Conservation (phyloP, 2,329 filamentous ascomycete genomes). For the Xylaria sp. region DNA sequence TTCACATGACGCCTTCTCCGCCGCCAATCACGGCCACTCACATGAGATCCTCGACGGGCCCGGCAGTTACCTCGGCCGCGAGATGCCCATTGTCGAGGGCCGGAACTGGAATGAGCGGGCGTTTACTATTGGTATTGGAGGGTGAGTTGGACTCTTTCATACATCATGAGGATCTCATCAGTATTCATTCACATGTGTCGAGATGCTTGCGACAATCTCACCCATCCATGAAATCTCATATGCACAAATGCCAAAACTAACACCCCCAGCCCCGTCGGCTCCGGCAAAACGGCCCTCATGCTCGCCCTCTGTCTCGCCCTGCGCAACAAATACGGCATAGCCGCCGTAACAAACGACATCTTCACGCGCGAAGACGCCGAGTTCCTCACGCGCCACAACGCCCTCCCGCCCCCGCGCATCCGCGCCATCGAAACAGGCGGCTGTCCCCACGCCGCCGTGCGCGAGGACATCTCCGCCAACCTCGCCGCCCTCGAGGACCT, state of each 20-base stretch:
- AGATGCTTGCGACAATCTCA: neutral
- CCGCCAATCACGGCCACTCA: conserved; percentile 80
- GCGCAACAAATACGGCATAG: conserved; percentile 75
- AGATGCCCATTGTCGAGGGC: conserved; percentile 89
- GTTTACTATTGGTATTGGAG: conserved; percentile 96
- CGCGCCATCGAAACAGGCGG: conserved; percentile 96
- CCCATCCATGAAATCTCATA: neutral
- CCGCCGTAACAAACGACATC: conserved; percentile 97
- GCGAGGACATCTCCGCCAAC: conserved; percentile 93
- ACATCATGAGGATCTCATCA: too few relatives aligned
- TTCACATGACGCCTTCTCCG: conserved; percentile 47
- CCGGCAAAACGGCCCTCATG: conserved; percentile 96
- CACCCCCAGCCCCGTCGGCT: conserved; percentile 69
- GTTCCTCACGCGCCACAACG: conserved; percentile 83
- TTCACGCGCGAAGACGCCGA: conserved; percentile 98
- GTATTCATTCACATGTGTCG: neutral
- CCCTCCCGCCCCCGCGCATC: conserved; percentile 78
- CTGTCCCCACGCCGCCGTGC: conserved; percentile 92
- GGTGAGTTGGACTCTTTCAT: conserved; percentile 50
- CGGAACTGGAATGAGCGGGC: conserved; percentile 82
- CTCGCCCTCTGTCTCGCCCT: conserved; percentile 83
- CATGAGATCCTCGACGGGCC: conserved; percentile 95
- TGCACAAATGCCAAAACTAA: conserved; percentile 7
- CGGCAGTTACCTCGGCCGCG: conserved; percentile 80
- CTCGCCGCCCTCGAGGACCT: conserved; percentile 86